Base-by-base conservation (phyloP, 192 early-diverging fungal genomes). In the Fimicolochytrium jonesii region DNA sequence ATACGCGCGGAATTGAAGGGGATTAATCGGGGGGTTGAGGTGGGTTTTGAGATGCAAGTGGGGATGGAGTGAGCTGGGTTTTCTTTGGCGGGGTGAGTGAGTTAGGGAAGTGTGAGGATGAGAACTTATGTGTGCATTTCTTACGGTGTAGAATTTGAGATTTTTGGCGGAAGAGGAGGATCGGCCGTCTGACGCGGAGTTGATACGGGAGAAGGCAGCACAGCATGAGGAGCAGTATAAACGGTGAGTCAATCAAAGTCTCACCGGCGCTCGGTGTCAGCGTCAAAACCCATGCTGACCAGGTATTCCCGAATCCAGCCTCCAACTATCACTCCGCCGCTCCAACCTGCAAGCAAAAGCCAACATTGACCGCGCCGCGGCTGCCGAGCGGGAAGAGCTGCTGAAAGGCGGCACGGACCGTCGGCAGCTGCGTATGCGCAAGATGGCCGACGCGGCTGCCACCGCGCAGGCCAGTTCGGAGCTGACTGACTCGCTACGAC, bases 161-260 rank as follows among this genome's bases (percentile, higher is more conserved):
- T 31, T 70, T 29, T 30, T 70, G 2, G 78, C 85, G 2, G 81
- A 86, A 37, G 77, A 84, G 60, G 68, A 83, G 56, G 82, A 84
- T 43, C 66, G 67, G 25, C 67, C 77, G 26, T 20, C 71, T 1
- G 73, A 75, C 56, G 64, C 73, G 28, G 39, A 59, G 2, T 29
- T 49, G 9, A 73, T 80, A 26, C 26, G 84, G 18, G 51, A 64
- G 2, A 61, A 68, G 66, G 53, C 80, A 39, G 69, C 58, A 26
- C 75, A 75, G 45, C 77, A 81, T 20, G 77, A 84, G 41, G 61
- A 69, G 7, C 80, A 81, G 48, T 66, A 77, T 35, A 77, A 70
- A 39, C 66, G 77, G 82, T 82, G 75, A 72, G 73, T 18, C n/a
- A n/a, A n/a, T n/a, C n/a, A n/a, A n/a, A n/a, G n/a, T n/a, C n/a